Evolutionary conservation across 2,329 filamentous ascomycete genomes (phyloP), one percentile per base, ranked within the genome.

Genomic region (Achaetomium macrosporum): DNA sequence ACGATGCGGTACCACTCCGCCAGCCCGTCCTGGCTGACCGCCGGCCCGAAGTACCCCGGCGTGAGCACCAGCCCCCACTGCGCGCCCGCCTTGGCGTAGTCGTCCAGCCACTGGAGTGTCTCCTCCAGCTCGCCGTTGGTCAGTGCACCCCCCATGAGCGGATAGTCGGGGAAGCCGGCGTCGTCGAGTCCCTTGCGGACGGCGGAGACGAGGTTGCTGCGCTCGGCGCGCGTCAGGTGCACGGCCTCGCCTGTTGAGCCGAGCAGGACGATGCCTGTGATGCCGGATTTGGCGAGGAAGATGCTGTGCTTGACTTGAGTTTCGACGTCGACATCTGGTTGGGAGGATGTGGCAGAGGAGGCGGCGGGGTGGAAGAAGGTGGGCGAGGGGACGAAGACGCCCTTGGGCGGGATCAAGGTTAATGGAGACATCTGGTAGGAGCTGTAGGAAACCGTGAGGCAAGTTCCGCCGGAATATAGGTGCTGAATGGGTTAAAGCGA

Each of bases 191-290:
- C 79, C 59, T 76, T 71, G 49, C 80, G 74, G 47, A 83, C 76
- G 48, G 74, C 75, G n/a, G 69, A 68, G 39, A 85, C 72, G 42
- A 85, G 68, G 42, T 73, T 68, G 52, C 70, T 71, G 33, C 82
- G 78, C 59, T 85, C 82, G n/a, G 69, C 61, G n/a, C 72, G 72
- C 17, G 77, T 75, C 45, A 85, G 70, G 65, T 84, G 82, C 41
- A 85, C 77, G 0, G 80, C 79, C 65, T 85, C 83, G 54, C 83
- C 83, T 0, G 82, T 85, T 37, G 76, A 82, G 20, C 83, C 83
- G 46, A 85, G 76, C 39, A 85, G 71, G 11, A 85, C 79, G 25
- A 85, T 71, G 19, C 83, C 82, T 30, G 72, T 73, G 60, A 85
- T 78, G 51, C 83, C 83, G 58, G 75, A 74, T 48, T 74, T 72